These are phyloP conservation scores for Calonectria pseudoreteaudii DNA, from an alignment of 2,329 filamentous ascomycete genomes.

Conservation along the genomic window DNA sequence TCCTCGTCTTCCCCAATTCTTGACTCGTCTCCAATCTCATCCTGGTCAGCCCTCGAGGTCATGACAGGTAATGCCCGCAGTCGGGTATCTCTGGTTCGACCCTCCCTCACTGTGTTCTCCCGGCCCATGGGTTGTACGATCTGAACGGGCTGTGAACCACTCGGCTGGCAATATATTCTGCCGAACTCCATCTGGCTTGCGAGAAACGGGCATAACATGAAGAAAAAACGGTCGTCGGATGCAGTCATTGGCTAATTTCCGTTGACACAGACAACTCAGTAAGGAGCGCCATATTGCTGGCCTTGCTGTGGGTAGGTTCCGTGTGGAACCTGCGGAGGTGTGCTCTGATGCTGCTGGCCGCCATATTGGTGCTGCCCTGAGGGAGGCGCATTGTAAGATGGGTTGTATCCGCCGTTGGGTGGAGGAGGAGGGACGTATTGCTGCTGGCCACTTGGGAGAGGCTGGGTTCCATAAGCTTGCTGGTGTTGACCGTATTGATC, in stretches of 20 bases:
- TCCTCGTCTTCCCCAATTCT: conserved; percentile 11
- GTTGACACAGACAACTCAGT: conserved; percentile 30
- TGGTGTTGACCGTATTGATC: conserved; percentile 40
- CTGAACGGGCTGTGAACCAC: conserved; percentile 26
- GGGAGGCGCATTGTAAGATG: conserved; percentile 43
- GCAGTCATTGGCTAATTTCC: background rate
- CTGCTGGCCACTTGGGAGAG: conserved; percentile 16
- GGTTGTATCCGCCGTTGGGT: conserved; percentile 43
- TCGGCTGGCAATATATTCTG: conserved; percentile 24
- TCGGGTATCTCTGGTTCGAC: conserved; percentile 6
- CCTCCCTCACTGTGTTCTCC: conserved; percentile 13
- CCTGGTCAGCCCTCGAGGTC: conserved; percentile 29
- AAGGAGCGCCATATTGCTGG: conserved; percentile 40
- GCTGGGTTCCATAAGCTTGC: conserved; percentile 36
- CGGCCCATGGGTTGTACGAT: conserved; percentile 17
- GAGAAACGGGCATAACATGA: conserved; percentile 10
- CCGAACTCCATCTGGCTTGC: conserved; percentile 6
- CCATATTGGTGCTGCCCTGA: conserved; percentile 42
- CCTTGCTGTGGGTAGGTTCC: conserved; percentile 47
- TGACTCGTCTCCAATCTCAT: conserved; percentile 27
- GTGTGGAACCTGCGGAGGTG: conserved; percentile 43
- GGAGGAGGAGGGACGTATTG: conserved; percentile 43
- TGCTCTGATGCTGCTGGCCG: conserved; percentile 42
- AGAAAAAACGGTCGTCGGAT: conserved; percentile 12
- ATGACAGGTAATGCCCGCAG: conserved; percentile 29